phyloP scores from a whole-genome alignment of 345 rosid species.

The Gossypium ekmanianum region DNA sequence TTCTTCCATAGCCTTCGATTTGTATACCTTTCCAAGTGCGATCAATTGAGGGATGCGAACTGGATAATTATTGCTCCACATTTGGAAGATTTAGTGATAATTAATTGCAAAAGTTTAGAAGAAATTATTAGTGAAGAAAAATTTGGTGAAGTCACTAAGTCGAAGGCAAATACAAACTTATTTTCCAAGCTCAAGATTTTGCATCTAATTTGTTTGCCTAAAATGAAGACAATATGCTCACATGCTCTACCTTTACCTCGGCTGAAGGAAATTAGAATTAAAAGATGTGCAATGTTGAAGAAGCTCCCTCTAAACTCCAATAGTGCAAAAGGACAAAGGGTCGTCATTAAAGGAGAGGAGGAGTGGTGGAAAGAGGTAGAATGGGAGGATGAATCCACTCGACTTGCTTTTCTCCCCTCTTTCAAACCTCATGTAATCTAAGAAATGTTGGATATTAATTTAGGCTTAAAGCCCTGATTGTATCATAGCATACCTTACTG shows the following conservation, averaged over 20 bases:
- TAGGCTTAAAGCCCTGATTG: no score
- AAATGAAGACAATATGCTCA: background rate
- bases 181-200: fast-evolving
- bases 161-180: background rate
- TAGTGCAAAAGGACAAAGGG: background rate
- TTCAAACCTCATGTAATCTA: background rate
- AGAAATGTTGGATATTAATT: no score
- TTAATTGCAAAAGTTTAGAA: background rate
- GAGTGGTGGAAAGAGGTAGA: background rate
- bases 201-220: fast-evolving
- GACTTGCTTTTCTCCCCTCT: background rate
- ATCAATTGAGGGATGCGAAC: background rate
- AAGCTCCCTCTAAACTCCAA: background rate
- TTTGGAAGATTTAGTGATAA: background rate
- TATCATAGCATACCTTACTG: no score
- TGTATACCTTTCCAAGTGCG: fast-evolving
- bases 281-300: background rate
- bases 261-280: fast-evolving
- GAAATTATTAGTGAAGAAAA: background rate
- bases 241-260: background rate
- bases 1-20: background rate
- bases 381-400: background rate
- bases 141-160: background rate
- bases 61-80: background rate
- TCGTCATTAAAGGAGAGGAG: background rate